A percentile compares a stretch with the other conserved stretches of the same genome.
These are phyloP conservation scores for Trichoderma erinaceum DNA, from an alignment of 495 filamentous ascomycete species.

Conservation along the genomic window DNA sequence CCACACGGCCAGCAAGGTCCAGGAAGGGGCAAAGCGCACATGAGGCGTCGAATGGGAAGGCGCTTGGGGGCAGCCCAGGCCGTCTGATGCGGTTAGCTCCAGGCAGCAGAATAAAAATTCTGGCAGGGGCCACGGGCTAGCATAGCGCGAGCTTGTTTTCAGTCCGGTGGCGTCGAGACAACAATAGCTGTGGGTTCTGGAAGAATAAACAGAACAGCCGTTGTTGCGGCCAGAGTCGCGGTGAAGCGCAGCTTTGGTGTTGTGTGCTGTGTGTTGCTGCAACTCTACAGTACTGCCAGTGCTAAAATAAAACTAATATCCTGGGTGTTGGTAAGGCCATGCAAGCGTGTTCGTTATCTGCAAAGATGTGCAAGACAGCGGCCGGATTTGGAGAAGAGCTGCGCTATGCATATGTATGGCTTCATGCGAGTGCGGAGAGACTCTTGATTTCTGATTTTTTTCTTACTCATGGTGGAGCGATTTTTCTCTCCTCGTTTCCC, in stretches of 20 bases:
- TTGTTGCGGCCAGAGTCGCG: no score
- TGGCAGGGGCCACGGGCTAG: background rate
- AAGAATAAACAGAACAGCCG: background rate
- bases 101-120: slow-evolving; percentile 12
- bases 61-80: slow-evolving; percentile 1
- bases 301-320: no score
- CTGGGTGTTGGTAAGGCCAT: background rate
- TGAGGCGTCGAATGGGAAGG: slow-evolving; percentile 11
- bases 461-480: background rate
- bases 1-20: background rate
- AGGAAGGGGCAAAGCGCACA: slow-evolving; percentile 11
- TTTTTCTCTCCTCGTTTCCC: background rate
- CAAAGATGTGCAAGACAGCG: background rate
- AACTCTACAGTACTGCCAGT: no score
- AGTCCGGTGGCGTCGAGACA: background rate
- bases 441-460: background rate
- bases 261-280: background rate
- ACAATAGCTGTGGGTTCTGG: background rate
- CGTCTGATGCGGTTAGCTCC: background rate
- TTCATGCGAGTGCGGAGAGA: background rate
- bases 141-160: background rate
- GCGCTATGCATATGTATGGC: background rate
- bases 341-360: background rate
- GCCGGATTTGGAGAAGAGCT: background rate
- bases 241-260: no score